These are phyloP conservation scores for Cladobotryum protrusum DNA, from an alignment of 2,329 filamentous ascomycete genomes.

Conservation along the genomic window DNA sequence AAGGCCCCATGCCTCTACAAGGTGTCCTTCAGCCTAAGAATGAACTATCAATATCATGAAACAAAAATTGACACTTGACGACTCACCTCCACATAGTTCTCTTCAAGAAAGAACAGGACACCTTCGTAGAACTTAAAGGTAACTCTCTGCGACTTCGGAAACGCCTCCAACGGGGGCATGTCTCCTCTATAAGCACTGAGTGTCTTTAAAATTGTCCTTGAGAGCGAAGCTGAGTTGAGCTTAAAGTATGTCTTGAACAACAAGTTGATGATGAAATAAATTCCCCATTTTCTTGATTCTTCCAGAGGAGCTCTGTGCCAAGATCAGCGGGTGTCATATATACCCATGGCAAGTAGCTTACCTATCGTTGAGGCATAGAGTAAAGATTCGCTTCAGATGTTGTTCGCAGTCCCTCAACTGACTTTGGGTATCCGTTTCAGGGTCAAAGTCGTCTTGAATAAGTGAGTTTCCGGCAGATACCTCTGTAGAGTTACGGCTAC, in stretches of 20 bases:
- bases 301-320: constrained; percentile 64
- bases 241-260: constrained; percentile 99
- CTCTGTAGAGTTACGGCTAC: constrained; percentile 31
- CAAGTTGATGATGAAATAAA: constrained; percentile 90
- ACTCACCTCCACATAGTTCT: constrained; percentile 73
- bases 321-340: background rate
- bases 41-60: constrained; percentile 4
- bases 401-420: constrained; percentile 87
- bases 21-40: constrained; percentile 65
- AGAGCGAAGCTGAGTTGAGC: constrained; percentile 82
- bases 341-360: constrained; percentile 34
- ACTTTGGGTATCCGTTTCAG: constrained; percentile 69
- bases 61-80: background rate
- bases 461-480: constrained; percentile 34
- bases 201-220: constrained; percentile 81
- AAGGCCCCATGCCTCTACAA: constrained; percentile 74
- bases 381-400: constrained; percentile 87
- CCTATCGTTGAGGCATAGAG: constrained; percentile 84
- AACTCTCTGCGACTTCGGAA: constrained; percentile 84
- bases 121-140: constrained; percentile 97
- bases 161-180: constrained; percentile 71
- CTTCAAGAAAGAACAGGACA: constrained; percentile 87
- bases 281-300: constrained; percentile 94
- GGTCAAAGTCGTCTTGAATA: constrained; percentile 77
- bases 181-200: constrained; percentile 71